A percentile compares a stretch with the other conserved stretches of the same genome.
Conservation (phyloP, 352 stramenopile genomes). For the Ophiocytium majus region DNA sequence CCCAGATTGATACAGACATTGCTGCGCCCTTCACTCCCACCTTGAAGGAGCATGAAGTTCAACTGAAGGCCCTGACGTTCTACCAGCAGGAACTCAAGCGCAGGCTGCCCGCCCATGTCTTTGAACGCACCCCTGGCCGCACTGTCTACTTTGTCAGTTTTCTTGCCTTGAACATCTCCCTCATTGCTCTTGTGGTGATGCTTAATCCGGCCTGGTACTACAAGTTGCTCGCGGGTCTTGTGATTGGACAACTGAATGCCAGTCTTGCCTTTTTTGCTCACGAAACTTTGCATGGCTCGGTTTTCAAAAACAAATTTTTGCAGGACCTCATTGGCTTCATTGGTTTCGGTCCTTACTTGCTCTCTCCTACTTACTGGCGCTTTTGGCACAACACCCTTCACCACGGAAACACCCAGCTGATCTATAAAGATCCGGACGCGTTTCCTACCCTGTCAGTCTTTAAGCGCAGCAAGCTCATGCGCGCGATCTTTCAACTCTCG, state of each 20-base stretch:
- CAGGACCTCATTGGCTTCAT: neutral
- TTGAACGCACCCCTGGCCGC: neutral
- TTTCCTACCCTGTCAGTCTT: neutral
- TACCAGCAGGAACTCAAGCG: neutral
- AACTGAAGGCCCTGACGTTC: neutral
- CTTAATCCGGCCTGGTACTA: constrained; percentile 14
- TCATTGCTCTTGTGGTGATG: constrained; percentile 8
- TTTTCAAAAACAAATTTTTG: constrained; percentile 7
- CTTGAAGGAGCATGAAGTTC: no score
- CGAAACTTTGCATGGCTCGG: neutral
- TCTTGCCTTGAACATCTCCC: constrained; percentile 7
- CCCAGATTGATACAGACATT: no score
- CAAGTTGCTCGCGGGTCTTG: neutral
- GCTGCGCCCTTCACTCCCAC: no score
- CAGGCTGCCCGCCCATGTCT: neutral
- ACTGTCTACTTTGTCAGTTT: constrained; percentile 3
- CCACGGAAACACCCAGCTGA: constrained; percentile 15
- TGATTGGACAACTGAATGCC: neutral
- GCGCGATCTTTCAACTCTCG: neutral
- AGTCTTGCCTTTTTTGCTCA: constrained; percentile 12
- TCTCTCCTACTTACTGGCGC: constrained; percentile 2
- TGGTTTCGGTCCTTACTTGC: neutral
- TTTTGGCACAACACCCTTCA: constrained; percentile 12
- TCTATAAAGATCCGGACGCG: constrained; percentile 16
- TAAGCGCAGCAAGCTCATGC: constrained; percentile 10